These are phyloP conservation scores for Pestalotiopsis sp. DNA, from an alignment of 2,329 filamentous ascomycete genomes.

Conservation along the genomic window DNA sequence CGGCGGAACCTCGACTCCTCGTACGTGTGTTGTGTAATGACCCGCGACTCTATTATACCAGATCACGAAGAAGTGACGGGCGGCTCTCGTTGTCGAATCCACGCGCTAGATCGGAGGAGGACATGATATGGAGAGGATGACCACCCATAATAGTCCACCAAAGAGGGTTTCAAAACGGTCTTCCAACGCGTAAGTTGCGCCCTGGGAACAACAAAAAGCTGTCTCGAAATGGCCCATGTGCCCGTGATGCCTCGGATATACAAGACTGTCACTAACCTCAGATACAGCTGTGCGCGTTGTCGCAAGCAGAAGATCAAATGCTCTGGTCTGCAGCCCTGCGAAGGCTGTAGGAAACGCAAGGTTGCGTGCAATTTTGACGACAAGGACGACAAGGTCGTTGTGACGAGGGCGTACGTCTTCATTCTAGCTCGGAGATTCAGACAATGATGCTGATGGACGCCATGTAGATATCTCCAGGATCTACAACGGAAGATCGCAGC, in stretches of 20 bases:
- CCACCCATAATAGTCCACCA: background rate
- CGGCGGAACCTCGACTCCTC: background rate
- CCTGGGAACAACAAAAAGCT: background rate
- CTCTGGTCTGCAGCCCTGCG: constrained; percentile 43
- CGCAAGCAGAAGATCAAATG: constrained; percentile 49
- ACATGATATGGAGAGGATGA: constrained; percentile 1
- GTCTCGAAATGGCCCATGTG: background rate
- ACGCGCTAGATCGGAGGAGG: background rate
- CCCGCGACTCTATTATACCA: background rate
- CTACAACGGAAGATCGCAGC: constrained; percentile 11
- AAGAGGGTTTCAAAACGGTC: constrained; percentile 9
- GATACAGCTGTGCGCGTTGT: constrained; percentile 42
- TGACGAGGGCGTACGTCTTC: constrained; percentile 44
- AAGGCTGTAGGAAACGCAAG: constrained; percentile 45
- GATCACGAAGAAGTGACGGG: background rate
- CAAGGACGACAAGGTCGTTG: constrained; percentile 49
- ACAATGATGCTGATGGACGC: constrained; percentile 2
- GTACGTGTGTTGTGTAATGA: background rate
- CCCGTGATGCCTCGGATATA: background rate
- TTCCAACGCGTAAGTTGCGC: constrained; percentile 10
- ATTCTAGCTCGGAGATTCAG: background rate
- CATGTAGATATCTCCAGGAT: constrained; percentile 23
- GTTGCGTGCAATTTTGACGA: constrained; percentile 45
- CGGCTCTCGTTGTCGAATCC: background rate
- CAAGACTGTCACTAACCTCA: background rate